Percentiles rank a stretch among this genome's conserved stretches.
Conservation (phyloP, 2,329 filamentous ascomycete genomes). For the Chaetomium sp. region DNA sequence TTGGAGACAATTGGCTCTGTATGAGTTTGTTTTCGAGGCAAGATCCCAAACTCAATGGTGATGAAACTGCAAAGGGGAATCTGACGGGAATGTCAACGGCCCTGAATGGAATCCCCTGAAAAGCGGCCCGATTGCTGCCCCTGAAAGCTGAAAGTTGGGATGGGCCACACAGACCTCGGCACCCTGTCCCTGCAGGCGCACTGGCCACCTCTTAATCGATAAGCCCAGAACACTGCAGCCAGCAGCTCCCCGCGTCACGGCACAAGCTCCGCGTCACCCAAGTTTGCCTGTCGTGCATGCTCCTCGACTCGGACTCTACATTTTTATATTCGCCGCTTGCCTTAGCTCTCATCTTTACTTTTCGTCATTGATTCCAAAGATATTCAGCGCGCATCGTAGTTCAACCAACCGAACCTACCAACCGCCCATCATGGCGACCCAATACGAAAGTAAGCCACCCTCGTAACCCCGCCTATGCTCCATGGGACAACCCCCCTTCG, state of each 20-base stretch:
- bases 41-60: not conserved
- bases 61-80: too few species aligned
- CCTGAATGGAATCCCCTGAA: not conserved
- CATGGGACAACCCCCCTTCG: not conserved
- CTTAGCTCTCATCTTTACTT: not conserved
- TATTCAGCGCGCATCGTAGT: not conserved
- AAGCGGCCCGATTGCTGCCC: slow-evolving; percentile 9
- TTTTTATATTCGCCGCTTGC: not conserved
- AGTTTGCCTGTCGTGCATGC: slow-evolving; percentile 29
- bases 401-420: not conserved
- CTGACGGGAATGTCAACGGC: not conserved
- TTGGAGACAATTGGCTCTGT: not conserved
- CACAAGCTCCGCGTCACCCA: slow-evolving; percentile 35
- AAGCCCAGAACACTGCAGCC: slow-evolving; percentile 9
- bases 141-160: slow-evolving; percentile 1
- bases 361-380: not conserved
- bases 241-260: slow-evolving; percentile 17
- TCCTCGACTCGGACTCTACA: not conserved
- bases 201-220: slow-evolving; percentile 28
- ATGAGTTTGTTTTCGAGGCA: not conserved
- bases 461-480: slow-evolving; percentile 13
- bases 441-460: slow-evolving; percentile 55
- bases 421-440: slow-evolving; percentile 52
- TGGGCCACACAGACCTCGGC: not conserved
- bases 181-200: slow-evolving; percentile 14